Base-by-base conservation (phyloP, 768 basidiomycete species). In the Chiua virens region DNA sequence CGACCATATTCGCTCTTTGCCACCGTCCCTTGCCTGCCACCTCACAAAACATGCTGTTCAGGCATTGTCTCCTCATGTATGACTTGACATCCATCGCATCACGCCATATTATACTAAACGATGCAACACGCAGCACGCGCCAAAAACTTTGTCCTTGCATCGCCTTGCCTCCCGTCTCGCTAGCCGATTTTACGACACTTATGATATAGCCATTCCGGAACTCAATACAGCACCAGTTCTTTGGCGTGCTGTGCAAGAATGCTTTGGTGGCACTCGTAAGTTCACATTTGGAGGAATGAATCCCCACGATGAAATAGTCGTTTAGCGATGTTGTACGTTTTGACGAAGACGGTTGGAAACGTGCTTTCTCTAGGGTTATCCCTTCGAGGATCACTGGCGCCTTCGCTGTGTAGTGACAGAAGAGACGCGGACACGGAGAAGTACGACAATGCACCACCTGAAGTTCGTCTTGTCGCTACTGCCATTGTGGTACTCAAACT, bases 401-500 rank as follows among this genome's bases (percentile, higher is more conserved):
- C 77, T 20, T 71, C 59, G 5, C 58, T 79, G 17, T 58, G 54
- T 40, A 68, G 68, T 28, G 47, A 65, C 11, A 74, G 71, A 53
- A 57, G 59, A 21, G 60, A 81, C 56, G 72, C 72, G 15, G 71
- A 68, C 41, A 64, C 70, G 21, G 81, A 84, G 63, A 76, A 74
- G 47, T 74, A 77, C 47, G 89, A 90, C 66, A 83, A 79, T 56
- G 76, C 79, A 25, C 82, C 89, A 7, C 78, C 85, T 10, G 92
- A 94, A 62, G 71, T 86, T 43, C 77, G 79, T 3, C 70, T 91
- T 21, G 64, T 81, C 39, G 82, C 79, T 3, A 74, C 73, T 14
- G 78, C 79, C 42, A 75, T 93, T 13, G 76, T 92, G 11, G 83
- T 85, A 32, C 73, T 94, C 59, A 95, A 94, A 71, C 77, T 96